These are phyloP conservation scores for Ceratocystis cacaofunesta DNA, from an alignment of 2,329 filamentous ascomycete genomes.

Conservation along the genomic window DNA sequence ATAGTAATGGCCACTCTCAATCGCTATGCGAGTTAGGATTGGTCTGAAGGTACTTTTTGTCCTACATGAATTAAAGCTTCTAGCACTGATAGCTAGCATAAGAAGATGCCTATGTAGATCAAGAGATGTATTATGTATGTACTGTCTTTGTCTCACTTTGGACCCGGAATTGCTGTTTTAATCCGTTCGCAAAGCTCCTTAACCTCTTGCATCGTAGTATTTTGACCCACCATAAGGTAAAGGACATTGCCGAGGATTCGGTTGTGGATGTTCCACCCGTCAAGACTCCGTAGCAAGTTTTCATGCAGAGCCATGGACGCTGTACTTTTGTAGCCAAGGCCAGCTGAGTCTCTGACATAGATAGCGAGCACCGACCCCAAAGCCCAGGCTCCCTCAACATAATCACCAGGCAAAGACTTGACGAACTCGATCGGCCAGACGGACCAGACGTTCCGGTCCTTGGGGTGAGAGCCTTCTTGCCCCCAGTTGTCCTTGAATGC, in stretches of 20 bases:
- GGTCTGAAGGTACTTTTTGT: no score
- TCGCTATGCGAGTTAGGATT: no score
- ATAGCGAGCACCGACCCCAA: slow-evolving; percentile 63
- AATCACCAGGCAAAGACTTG: slow-evolving; percentile 37
- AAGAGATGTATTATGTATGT: no score
- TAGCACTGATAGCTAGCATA: no score
- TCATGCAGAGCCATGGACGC: slow-evolving; percentile 32
- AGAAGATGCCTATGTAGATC: no score
- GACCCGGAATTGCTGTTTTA: neutral
- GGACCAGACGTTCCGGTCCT: slow-evolving; percentile 40
- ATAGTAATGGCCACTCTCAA: no score
- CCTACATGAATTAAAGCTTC: no score
- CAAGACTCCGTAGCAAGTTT: slow-evolving; percentile 20
- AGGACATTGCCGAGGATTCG: slow-evolving; percentile 43
- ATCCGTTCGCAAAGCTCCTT: neutral
- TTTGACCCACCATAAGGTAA: slow-evolving; percentile 43
- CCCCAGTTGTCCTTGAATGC: slow-evolving; percentile 35
- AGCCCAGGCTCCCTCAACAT: slow-evolving; percentile 53
- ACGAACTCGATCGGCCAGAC: slow-evolving; percentile 53
- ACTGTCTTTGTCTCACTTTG: neutral
- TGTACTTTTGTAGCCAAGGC: slow-evolving; percentile 33
- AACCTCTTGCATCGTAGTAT: slow-evolving; percentile 23
- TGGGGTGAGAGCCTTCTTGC: neutral
- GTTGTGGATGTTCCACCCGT: slow-evolving; percentile 36
- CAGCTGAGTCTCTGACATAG: slow-evolving; percentile 30